A percentile compares a stretch with the other conserved stretches of the same genome.
These are phyloP conservation scores for Oryza glaberrima DNA, from an alignment of 176 grass and related monocot species.

Conservation along the genomic window DNA sequence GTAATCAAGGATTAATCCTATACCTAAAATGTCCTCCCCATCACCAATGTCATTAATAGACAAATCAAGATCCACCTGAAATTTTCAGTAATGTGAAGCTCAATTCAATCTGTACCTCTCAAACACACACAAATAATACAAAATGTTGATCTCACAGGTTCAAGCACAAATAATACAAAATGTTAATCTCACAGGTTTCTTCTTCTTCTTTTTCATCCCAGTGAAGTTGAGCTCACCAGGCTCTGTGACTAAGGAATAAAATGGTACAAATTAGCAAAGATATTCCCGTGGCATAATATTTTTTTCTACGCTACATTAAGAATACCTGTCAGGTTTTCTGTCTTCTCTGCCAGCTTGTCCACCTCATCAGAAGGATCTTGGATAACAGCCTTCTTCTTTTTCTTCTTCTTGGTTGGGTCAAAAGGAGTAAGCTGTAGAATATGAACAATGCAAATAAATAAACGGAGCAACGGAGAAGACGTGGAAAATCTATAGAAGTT, in stretches of 20 bases:
- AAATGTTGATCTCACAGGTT: constrained; percentile 7
- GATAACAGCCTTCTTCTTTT: constrained; percentile 85
- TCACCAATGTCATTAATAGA: constrained; percentile 48
- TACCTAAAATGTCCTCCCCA: constrained; percentile 52
- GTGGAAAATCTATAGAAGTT: background rate
- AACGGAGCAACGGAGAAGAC: background rate
- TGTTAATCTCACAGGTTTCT: constrained; percentile 51
- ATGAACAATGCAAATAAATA: background rate
- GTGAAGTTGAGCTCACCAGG: constrained; percentile 51
- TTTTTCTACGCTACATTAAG: background rate
- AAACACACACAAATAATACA: background rate
- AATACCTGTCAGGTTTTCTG: constrained; percentile 51
- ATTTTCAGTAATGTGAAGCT: constrained; percentile 10
- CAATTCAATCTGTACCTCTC: constrained; percentile 5
- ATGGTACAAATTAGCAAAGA: constrained; percentile 15
- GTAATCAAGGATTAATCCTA: background rate
- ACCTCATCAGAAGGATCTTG: constrained; percentile 66
- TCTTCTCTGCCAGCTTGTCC: constrained; percentile 60
- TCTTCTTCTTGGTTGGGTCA: constrained; percentile 86
- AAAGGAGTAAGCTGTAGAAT: constrained; percentile 66
- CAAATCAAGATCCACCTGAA: constrained; percentile 75
- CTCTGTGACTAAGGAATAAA: constrained; percentile 47
- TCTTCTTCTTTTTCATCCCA: constrained; percentile 84
- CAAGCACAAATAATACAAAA: too few species aligned
- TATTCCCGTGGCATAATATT: background rate